A percentile compares a stretch with the other conserved stretches of the same genome.
Conservation (phyloP, 192 early-diverging fungal species). For the Rhizophagus prolifer region DNA sequence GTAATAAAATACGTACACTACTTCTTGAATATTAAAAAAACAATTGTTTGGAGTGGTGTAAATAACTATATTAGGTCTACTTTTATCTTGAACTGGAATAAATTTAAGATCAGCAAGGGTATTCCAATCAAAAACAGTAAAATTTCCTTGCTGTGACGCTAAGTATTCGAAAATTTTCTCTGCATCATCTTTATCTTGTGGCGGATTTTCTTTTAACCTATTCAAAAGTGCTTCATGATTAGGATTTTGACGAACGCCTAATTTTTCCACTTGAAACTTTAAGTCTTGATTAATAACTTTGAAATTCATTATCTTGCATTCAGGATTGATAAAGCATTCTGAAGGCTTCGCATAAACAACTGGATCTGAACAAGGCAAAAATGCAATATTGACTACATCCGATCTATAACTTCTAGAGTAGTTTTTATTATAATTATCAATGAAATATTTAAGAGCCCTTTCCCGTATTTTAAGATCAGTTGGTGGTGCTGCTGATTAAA, state of each 20-base stretch:
- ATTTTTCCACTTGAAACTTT: conserved; percentile 49
- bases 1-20: neutral
- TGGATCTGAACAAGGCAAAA: conserved; percentile 57
- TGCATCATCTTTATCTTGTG: conserved; percentile 42
- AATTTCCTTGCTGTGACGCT: conserved; percentile 59
- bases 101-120: conserved; percentile 50
- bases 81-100: conserved; percentile 55
- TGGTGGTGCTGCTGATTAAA: conserved; percentile 42
- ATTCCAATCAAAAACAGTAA: conserved; percentile 55
- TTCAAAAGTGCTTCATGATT: conserved; percentile 36
- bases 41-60: neutral
- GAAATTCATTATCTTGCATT: conserved; percentile 64
- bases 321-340: conserved; percentile 68
- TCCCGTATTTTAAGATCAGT: conserved; percentile 39
- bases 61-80: neutral
- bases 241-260: conserved; percentile 68
- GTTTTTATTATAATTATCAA: conserved; percentile 61
- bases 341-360: conserved; percentile 51
- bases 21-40: neutral
- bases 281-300: conserved; percentile 60
- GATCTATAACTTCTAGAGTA: conserved; percentile 56
- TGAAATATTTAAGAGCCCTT: conserved; percentile 64
- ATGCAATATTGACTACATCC: conserved; percentile 44
- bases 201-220: conserved; percentile 38
- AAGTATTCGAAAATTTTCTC: conserved; percentile 66